Evolutionary conservation across 2,329 filamentous ascomycete genomes (phyloP).

Genomic region (Arthrobotrys sphaeroides): DNA sequence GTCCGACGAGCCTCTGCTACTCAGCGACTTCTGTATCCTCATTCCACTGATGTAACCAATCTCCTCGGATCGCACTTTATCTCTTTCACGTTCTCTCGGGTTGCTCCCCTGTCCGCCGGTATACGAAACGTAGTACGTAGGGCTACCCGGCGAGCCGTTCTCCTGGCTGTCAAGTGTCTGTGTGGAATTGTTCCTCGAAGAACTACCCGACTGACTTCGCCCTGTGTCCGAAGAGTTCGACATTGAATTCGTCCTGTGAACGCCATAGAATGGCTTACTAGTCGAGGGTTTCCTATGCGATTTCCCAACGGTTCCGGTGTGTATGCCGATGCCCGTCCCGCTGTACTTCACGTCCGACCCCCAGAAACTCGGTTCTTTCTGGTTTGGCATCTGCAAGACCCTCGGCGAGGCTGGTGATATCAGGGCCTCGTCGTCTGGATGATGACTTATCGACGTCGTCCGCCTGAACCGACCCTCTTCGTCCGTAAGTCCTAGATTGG

Average conservation of each 20-base stretch:
- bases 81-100: conserved; percentile 21
- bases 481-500: conserved; percentile 20
- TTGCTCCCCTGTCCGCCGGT: conserved; percentile 18
- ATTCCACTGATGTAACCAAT: conserved; percentile 47
- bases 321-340: conserved; percentile 20
- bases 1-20: conserved; percentile 37
- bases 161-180: conserved; percentile 46
- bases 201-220: conserved; percentile 44
- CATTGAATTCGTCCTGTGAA: conserved; percentile 48
- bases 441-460: neutral
- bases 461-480: conserved; percentile 21
- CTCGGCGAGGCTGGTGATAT: conserved; percentile 23
- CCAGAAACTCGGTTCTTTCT: conserved; percentile 40
- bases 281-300: neutral
- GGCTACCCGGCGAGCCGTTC: conserved; percentile 43
- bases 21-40: conserved; percentile 43
- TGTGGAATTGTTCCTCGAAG: conserved; percentile 44
- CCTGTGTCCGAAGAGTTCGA: conserved; percentile 48
- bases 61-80: conserved; percentile 47
- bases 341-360: conserved; percentile 31
- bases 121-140: conserved; percentile 40
- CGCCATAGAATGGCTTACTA: conserved; percentile 29
- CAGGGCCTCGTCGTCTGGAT: conserved; percentile 15
- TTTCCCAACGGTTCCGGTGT: neutral
- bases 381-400: conserved; percentile 45